Base-by-base conservation (phyloP, 805 yeast genomes). In the Sugiyamaella chiloensis region DNA sequence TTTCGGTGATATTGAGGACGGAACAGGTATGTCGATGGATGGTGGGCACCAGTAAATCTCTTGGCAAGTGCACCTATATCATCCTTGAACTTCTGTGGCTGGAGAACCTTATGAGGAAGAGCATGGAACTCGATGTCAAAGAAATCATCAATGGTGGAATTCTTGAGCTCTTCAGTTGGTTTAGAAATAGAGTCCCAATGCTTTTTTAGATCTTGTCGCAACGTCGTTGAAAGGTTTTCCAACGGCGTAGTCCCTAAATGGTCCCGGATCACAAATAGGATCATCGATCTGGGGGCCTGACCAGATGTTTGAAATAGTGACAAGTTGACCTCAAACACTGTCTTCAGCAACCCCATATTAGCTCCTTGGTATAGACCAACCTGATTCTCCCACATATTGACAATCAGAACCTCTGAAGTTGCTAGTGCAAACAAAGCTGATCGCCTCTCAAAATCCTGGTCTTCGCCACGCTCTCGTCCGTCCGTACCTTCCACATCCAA, bases 401-500 rank as follows among this genome's bases (percentile, higher is more conserved):
- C 85, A 52, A 93, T 88, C 57, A 93, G 73, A 4, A 90, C 81
- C 61, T 93, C 98, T 12, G 93, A 81, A 0, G 96, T 90, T 8
- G 97, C 80, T 52, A 93, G 72, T 0, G 99, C 98, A 71, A 93
- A 93, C 36, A 93, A 70, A 0, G 98, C 98, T 1, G 96, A 90
- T 58, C 93, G 93, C 49, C 99, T 78, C 67, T 93, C 99, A 65
- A 93, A 93, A 67, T 93, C 99, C 67, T 93, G 97, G 66, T 93
- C 98, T 60, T 93, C 99, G 21, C 98, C 98, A 47, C 97, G 78
- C 68, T 93, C 99, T 51, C 96, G 78, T 42, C 99, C 98, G 69
- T 93, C 99, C 0, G 97, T 90, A 42, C 99, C 99, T 68, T 93
- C 99, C n/a, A 93, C 98, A 63, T 93, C 99, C 76, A 93, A 77